Evolutionary conservation across 2,329 filamentous ascomycete species (phyloP).

Genomic region (Dactylellina sp.): DNA sequence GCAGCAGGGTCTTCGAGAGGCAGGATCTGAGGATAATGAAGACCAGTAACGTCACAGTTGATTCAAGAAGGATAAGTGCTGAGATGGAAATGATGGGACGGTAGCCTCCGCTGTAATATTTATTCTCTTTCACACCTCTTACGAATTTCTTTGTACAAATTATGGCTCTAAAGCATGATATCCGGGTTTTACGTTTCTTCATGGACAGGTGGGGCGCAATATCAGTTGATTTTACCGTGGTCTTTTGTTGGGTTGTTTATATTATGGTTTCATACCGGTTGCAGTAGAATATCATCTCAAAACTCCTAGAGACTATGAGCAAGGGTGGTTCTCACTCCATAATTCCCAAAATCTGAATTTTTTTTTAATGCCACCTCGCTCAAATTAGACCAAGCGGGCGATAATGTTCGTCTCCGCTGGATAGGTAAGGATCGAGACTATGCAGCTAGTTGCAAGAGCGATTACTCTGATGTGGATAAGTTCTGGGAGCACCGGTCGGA

Average conservation of each 20-base stretch:
- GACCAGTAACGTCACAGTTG: conserved; percentile 37
- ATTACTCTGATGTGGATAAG: too few species aligned
- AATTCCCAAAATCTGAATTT: background rate
- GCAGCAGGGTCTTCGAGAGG: conserved; percentile 23
- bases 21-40: conserved; percentile 48
- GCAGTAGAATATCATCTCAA: conserved; percentile 34
- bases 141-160: background rate
- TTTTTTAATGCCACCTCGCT: too few species aligned
- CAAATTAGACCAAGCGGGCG: too few species aligned
- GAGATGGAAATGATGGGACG: conserved; percentile 13
- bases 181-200: conserved; percentile 21
- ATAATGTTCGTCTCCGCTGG: too few species aligned
- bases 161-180: background rate
- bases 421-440: too few species aligned
- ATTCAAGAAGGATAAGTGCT: conserved; percentile 41
- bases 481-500: too few species aligned
- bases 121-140: conserved; percentile 1
- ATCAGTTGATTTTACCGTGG: background rate
- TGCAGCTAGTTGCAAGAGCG: too few species aligned
- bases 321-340: background rate
- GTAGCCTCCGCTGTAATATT: conserved; percentile 2
- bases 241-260: conserved; percentile 28
- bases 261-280: conserved; percentile 35
- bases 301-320: conserved; percentile 10
- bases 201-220: conserved; percentile 15